Percentiles rank a stretch among this genome's conserved stretches.
These are phyloP conservation scores for Stenocarpella maydis DNA, from an alignment of 2,329 filamentous ascomycete species.

Conservation along the genomic window DNA sequence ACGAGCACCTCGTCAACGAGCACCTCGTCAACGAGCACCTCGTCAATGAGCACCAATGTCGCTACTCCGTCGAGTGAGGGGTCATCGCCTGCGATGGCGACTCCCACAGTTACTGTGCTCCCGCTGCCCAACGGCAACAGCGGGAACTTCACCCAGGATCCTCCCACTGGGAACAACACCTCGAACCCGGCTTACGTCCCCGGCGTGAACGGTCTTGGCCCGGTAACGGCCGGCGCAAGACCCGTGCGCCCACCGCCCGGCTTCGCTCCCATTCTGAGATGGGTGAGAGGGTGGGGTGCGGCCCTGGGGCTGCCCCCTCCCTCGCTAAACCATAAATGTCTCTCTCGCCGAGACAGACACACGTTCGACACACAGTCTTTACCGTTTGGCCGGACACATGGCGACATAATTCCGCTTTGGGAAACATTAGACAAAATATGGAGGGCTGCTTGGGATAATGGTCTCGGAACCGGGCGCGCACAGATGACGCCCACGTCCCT, in stretches of 20 bases:
- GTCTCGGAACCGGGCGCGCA: not conserved
- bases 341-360: not conserved
- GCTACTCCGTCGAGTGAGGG: constrained; percentile 33
- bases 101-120: constrained; percentile 22
- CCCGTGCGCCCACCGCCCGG: not conserved
- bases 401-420: not conserved
- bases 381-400: not conserved
- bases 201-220: constrained; percentile 27
- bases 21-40: too few species aligned
- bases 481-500: not conserved
- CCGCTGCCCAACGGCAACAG: constrained; percentile 19
- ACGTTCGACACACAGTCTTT: constrained; percentile 22
- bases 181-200: not conserved
- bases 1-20: too few species aligned
- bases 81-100: constrained; percentile 28
- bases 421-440: not conserved
- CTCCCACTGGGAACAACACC: constrained; percentile 12
- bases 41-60: constrained; percentile 24
- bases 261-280: constrained; percentile 19
- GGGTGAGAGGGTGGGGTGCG: not conserved
- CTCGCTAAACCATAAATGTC: not conserved
- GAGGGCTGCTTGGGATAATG: not conserved
- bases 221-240: constrained; percentile 14
- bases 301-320: not conserved
- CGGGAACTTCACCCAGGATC: constrained; percentile 19